Conservation (phyloP, 1,284 basidiomycete genomes). For the Cutaneotrichosporon cavernicola region DNA sequence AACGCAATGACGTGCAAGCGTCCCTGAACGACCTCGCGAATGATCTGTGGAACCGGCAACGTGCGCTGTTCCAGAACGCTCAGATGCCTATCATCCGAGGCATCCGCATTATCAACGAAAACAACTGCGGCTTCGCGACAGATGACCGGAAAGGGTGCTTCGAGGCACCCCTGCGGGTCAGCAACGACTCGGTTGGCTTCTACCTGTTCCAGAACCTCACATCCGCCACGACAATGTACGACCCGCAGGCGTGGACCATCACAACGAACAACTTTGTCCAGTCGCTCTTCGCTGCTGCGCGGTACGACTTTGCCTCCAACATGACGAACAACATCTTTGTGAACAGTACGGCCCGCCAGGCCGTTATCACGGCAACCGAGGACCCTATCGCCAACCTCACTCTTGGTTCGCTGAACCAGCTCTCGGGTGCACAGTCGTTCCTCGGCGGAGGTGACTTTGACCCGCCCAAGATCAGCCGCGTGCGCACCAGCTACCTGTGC, state of each 20-base stretch:
- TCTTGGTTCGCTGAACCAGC: slow-evolving; percentile 12
- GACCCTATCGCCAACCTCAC: slow-evolving; percentile 15
- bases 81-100: slow-evolving; percentile 17
- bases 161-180: slow-evolving; percentile 13
- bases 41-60: slow-evolving; percentile 25
- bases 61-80: slow-evolving; percentile 17
- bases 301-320: slow-evolving; percentile 27
- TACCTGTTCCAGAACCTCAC: slow-evolving; percentile 26
- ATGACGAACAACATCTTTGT: slow-evolving; percentile 26
- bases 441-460: slow-evolving; percentile 11
- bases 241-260: slow-evolving; percentile 16
- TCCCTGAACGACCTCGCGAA: slow-evolving; percentile 21
- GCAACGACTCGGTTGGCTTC: slow-evolving; percentile 20
- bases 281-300: slow-evolving; percentile 23
- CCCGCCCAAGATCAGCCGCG: slow-evolving; percentile 16
- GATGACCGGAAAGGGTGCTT: slow-evolving; percentile 17
- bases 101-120: slow-evolving; percentile 17
- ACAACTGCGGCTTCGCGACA: slow-evolving; percentile 24
- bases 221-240: slow-evolving; percentile 2
- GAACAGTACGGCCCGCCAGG: slow-evolving; percentile 13
- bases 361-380: slow-evolving; percentile 14
- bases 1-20: slow-evolving; percentile 9
- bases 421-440: slow-evolving; percentile 19
- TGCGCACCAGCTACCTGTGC: slow-evolving; percentile 27
- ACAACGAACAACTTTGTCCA: slow-evolving; percentile 23